Percentiles rank a stretch among this genome's conserved stretches.
phyloP scores from a whole-genome alignment of 192 early-diverging fungal genomes.

The Backusella luteola region DNA sequence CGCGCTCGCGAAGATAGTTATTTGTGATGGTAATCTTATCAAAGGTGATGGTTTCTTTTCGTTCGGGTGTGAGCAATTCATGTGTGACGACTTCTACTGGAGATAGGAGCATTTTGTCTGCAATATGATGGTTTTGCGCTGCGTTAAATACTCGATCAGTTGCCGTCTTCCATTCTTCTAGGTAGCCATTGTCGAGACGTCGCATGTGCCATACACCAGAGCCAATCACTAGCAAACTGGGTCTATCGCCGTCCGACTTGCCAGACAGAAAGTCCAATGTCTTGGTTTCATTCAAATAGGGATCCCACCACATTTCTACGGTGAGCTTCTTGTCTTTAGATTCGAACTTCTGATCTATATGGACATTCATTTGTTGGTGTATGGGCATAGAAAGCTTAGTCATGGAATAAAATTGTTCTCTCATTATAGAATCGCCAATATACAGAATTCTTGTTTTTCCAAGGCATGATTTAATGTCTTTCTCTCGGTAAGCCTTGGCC shows the following conservation, averaged over 20 bases:
- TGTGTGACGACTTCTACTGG: constrained; percentile 45
- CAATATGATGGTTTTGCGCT: constrained; percentile 32
- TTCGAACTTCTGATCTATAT: neutral
- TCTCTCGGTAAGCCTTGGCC: constrained; percentile 46
- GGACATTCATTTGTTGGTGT: constrained; percentile 17
- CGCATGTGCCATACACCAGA: constrained; percentile 69
- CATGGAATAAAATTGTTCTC: constrained; percentile 60
- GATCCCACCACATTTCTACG: constrained; percentile 74
- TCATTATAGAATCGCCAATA: constrained; percentile 69
- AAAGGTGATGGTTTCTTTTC: constrained; percentile 42
- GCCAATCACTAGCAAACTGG: constrained; percentile 48
- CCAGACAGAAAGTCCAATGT: constrained; percentile 29
- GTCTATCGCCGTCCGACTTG: constrained; percentile 16
- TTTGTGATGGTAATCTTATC: constrained; percentile 54
- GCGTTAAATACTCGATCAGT: constrained; percentile 40
- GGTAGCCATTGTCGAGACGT: constrained; percentile 43
- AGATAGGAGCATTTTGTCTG: constrained; percentile 33
- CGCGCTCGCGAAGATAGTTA: constrained; percentile 42
- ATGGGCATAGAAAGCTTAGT: constrained; percentile 33
- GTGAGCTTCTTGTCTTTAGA: constrained; percentile 32
- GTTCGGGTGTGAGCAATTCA: constrained; percentile 41
- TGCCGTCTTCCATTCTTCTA: constrained; percentile 40
- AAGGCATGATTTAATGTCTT: constrained; percentile 47
- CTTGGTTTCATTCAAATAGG: constrained; percentile 52
- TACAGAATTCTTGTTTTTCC: constrained; percentile 47